These are phyloP conservation scores for Amanita rimosa DNA, from an alignment of 768 basidiomycete species.

Conservation along the genomic window DNA sequence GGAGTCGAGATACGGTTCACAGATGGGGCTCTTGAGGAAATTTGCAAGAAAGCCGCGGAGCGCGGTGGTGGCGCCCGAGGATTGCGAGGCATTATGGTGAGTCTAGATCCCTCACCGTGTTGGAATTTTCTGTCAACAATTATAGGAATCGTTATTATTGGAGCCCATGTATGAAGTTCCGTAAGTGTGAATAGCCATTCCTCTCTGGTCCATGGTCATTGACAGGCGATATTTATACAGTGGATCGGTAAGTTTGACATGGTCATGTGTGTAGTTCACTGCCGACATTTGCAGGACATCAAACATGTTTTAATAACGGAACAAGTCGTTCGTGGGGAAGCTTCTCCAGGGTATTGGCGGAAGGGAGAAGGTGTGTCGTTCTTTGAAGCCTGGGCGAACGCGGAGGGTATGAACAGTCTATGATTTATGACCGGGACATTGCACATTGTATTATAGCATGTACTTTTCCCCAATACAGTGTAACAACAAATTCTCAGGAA, in stretches of 20 bases:
- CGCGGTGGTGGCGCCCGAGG: slow-evolving; percentile 89
- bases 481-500: background rate
- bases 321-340: slow-evolving; percentile 52
- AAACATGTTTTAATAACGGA: slow-evolving; percentile 76
- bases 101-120: slow-evolving; percentile 9
- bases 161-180: slow-evolving; percentile 93
- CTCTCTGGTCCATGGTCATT: background rate
- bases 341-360: slow-evolving; percentile 65
- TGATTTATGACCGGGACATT: slow-evolving; percentile 1
- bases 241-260: slow-evolving; percentile 45
- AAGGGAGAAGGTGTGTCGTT: slow-evolving; percentile 55
- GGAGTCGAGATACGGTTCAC: slow-evolving; percentile 86
- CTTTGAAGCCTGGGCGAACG: slow-evolving; percentile 69
- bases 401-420: slow-evolving; percentile 29
- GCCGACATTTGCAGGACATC: slow-evolving; percentile 37
- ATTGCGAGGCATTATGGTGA: slow-evolving; percentile 78
- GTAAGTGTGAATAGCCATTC: slow-evolving; percentile 33
- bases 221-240: slow-evolving; percentile 17
- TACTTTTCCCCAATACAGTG: background rate
- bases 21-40: slow-evolving; percentile 63
- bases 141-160: slow-evolving; percentile 66
- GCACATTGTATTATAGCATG: slow-evolving; percentile 2
- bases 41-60: slow-evolving; percentile 68
- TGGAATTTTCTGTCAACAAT: background rate
- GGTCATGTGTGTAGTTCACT: background rate